Conservation (phyloP, 495 filamentous ascomycete species). For the Amniculicola lignicola region DNA sequence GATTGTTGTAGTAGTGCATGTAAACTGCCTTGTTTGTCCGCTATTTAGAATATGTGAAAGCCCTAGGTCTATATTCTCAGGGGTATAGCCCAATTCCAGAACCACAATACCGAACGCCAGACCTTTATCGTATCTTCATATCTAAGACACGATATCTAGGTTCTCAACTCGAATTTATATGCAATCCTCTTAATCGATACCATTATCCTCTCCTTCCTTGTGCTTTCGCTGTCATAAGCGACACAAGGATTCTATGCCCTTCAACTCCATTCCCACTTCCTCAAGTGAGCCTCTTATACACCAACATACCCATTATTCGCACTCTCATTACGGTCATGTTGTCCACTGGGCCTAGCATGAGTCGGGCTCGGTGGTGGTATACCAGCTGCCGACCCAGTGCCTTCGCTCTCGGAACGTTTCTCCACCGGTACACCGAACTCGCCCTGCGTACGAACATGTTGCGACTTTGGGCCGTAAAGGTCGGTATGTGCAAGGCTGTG, state of each 20-base stretch:
- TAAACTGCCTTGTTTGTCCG: no score
- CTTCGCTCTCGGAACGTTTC: background rate
- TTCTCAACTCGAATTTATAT: no score
- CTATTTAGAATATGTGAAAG: no score
- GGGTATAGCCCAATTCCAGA: no score
- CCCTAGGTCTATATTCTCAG: no score
- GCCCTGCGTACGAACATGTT: slow-evolving; percentile 5
- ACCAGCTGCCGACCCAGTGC: background rate
- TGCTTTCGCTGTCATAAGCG: background rate
- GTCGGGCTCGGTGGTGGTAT: background rate
- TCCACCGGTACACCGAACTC: background rate
- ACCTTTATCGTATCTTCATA: no score
- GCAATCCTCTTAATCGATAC: no score
- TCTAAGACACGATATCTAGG: no score
- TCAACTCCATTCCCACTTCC: no score
- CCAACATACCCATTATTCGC: background rate
- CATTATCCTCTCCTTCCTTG: slow-evolving; percentile 4
- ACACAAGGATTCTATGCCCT: no score
- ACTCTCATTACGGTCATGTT: background rate
- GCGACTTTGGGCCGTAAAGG: slow-evolving; percentile 22
- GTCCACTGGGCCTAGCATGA: background rate
- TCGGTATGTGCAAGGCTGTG: slow-evolving; percentile 21
- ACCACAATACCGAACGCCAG: no score
- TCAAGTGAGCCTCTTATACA: background rate
- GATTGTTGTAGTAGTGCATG: no score